Evolutionary conservation across 306 rosid species (phyloP), one percentile per base, ranked within the genome.

Genomic region (Dryas drummondii): DNA sequence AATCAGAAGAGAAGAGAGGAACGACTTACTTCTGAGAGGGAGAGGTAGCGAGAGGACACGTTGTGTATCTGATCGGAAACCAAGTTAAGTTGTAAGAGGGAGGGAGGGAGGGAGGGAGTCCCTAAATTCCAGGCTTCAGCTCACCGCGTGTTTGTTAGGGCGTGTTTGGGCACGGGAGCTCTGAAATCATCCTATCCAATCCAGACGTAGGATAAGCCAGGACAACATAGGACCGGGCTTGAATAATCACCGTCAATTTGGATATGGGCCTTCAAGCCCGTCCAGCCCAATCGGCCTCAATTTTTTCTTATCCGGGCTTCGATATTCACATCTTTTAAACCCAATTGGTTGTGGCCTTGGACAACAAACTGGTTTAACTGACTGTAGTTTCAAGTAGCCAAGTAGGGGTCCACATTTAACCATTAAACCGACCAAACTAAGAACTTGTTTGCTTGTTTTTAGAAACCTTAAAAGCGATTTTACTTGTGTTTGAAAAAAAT

Each of bases 1-100:
- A 45, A 32, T n/a, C 59, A 12, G 9, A 19, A 14, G 15, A 12
- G 9, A 19, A 14, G 0, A 14, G 61, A 73, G 59, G 61, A 11
- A 55, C 5, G 37, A 55, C 59, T 1, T 54, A 49, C 79, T 73
- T 54, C 64, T 4, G 79, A 5, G 16, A 19, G 41, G 47, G 5
- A 49, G 58, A 12, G 37, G 37, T 32, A 32, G 19, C 56, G 9
- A 16, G 73, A 46, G 45, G 60, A 37, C 19, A 59, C 68, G 58
- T 15, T 19, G 80, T 7, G 74, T 66, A 19, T 68, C 60, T 8
- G 68, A 54, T 67, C 80, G 80, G 68, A 67, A 11, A 66, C 41
- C 71, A 70, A 52, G 9, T 58, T 53, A 27, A 53, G 78, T 11
- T 37, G 37, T 41, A 13, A 13, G 15, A 22, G 8, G 54, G 22